Base-by-base conservation (phyloP, 1,139 yeast species). In the Geotrichum fermentans region DNA sequence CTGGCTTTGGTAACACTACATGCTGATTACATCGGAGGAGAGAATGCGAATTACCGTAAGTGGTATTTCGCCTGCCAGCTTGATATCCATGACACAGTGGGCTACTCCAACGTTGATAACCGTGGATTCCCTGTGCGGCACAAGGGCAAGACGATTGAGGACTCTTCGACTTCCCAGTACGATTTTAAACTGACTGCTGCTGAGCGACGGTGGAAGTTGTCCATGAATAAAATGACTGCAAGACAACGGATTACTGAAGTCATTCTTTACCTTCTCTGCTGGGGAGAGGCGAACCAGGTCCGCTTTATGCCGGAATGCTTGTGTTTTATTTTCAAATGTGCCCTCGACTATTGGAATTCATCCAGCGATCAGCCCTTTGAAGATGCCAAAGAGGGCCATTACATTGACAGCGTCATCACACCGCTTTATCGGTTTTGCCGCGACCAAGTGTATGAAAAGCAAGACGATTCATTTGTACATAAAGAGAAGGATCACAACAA, bases 261-360 rank as follows among this genome's bases (percentile, higher is more conserved):
- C 10, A 82, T 84, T 0, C 64, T 88, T 10, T 88, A 82, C 58
- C 70, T 88, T 18, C 67, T 86, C 52, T 78, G 86, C 57, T 88
- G 96, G 96, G 95, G 95, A 0, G 96, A 88, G 63, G 89, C 95
- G 0, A 86, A 84, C 59, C 90, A 85, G 58, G 65, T 85, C 1
- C 70, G 96, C 49, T 86, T 83, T 59, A 79, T 87, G 75, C 96
- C 96, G 0, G 96, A 88, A 60, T 85, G 94, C 60, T 63, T 88
- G 17, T 85, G 92, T 52, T 88, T 87, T 58, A 76, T 88, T 17
- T 85, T 77, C 66, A 84, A 86, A 58, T 82, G 94, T 57, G 84
- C 92, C 38, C 74, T 77, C 49, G 95, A 87, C 60, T 76, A 76
- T 56, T 83, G 80, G 62, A 73, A 73, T 53, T 73, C 80, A 0